phyloP scores from a whole-genome alignment of 768 basidiomycete genomes.

The Macrolepiota fuliginosa region DNA sequence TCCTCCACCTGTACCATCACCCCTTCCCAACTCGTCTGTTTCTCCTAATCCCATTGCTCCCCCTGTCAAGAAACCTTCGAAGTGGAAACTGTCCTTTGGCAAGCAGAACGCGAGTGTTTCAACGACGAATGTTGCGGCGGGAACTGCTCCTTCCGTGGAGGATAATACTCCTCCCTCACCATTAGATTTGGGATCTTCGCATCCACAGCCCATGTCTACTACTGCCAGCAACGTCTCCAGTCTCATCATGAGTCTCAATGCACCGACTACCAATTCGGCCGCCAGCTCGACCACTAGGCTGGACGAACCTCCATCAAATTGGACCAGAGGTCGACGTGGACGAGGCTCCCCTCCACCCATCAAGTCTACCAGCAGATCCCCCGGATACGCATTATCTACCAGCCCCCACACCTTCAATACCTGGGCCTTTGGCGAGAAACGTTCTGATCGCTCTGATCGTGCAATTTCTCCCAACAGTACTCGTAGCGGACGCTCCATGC shows the following conservation, averaged over 20 bases:
- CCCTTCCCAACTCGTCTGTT: conserved; percentile 19
- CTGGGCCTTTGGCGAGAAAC: conserved; percentile 30
- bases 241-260: conserved; percentile 69
- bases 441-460: conserved; percentile 36
- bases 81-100: conserved; percentile 79
- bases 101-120: conserved; percentile 41
- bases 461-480: conserved; percentile 59
- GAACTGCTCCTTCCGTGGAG: conserved; percentile 37
- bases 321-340: conserved; percentile 48
- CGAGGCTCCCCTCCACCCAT: conserved; percentile 19
- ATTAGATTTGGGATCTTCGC: conserved; percentile 23
- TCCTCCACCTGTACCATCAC: conserved; percentile 18
- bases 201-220: conserved; percentile 45
- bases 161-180: conserved; percentile 32
- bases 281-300: conserved; percentile 20
- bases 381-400: conserved; percentile 25
- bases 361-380: conserved; percentile 25
- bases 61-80: conserved; percentile 78
- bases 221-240: conserved; percentile 79
- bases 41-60: conserved; percentile 22
- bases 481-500: conserved; percentile 39
- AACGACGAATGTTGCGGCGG: conserved; percentile 31
- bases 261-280: conserved; percentile 33
- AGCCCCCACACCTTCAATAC: conserved; percentile 28
- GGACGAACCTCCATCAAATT: conserved; percentile 42